A percentile compares a stretch with the other conserved stretches of the same genome.
These are phyloP conservation scores for Leersia perrieri DNA, from an alignment of 176 grass and related monocot species.

Conservation along the genomic window DNA sequence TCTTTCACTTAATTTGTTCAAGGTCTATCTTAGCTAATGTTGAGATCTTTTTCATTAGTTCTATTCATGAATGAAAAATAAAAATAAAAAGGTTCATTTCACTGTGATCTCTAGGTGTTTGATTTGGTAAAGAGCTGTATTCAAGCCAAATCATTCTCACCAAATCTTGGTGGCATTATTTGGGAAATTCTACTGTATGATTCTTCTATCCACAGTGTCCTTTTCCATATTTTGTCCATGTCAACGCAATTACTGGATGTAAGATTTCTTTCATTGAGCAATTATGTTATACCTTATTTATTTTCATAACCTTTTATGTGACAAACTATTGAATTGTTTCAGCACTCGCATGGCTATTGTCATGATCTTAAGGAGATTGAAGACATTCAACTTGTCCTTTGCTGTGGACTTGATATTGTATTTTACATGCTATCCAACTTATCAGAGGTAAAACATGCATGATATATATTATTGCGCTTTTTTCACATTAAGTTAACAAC, in stretches of 20 bases:
- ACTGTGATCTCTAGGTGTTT: slow-evolving; percentile 55
- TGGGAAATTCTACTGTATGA: slow-evolving; percentile 80
- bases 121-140: slow-evolving; percentile 78
- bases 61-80: slow-evolving; percentile 19
- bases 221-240: slow-evolving; percentile 57
- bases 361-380: slow-evolving; percentile 57
- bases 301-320: slow-evolving; percentile 31
- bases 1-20: background rate
- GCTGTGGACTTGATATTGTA: slow-evolving; percentile 71
- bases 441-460: slow-evolving; percentile 56
- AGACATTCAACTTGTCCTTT: slow-evolving; percentile 61
- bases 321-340: slow-evolving; percentile 26
- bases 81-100: background rate
- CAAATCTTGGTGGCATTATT: slow-evolving; percentile 58
- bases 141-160: slow-evolving; percentile 45
- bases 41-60: slow-evolving; percentile 14
- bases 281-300: slow-evolving; percentile 19
- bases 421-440: slow-evolving; percentile 50
- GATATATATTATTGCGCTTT: background rate
- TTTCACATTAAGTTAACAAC: background rate
- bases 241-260: slow-evolving; percentile 61
- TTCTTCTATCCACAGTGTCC: slow-evolving; percentile 66
- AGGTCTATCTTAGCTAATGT: background rate
- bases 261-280: slow-evolving; percentile 31
- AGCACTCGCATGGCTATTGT: slow-evolving; percentile 48